Evolutionary conservation across 495 filamentous ascomycete species (phyloP).

Genomic region (Aspergillus saccharolyticus): DNA sequence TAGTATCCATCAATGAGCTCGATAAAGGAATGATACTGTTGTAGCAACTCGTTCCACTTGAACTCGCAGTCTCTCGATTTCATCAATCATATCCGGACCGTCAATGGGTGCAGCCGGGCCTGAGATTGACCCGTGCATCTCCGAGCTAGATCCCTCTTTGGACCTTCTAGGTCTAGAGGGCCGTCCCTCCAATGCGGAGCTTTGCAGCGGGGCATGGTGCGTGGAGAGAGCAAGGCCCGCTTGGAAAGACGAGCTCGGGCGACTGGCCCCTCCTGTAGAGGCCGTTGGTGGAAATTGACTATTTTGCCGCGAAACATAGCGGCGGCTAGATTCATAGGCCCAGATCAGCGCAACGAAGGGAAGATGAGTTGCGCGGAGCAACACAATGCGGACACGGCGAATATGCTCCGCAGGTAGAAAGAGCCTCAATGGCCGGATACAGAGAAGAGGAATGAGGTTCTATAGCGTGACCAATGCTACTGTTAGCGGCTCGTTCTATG

Average conservation of each 20-base stretch:
- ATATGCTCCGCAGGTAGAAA: slow-evolving; percentile 67
- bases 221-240: slow-evolving; percentile 26
- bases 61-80: slow-evolving; percentile 35
- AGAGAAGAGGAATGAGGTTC: slow-evolving; percentile 79
- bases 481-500: slow-evolving; percentile 10
- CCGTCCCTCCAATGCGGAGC: slow-evolving; percentile 23
- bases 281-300: slow-evolving; percentile 23
- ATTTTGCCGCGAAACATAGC: slow-evolving; percentile 21
- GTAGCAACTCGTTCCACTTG: slow-evolving; percentile 37
- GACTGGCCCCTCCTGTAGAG: slow-evolving; percentile 18
- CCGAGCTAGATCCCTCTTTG: slow-evolving; percentile 18
- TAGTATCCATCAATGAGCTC: slow-evolving; percentile 10
- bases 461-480: slow-evolving; percentile 33
- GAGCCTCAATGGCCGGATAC: slow-evolving; percentile 78
- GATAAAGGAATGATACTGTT: slow-evolving; percentile 21
- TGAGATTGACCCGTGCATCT: slow-evolving; percentile 19
- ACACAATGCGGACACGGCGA: slow-evolving; percentile 66
- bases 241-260: slow-evolving; percentile 25
- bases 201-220: slow-evolving; percentile 28
- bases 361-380: slow-evolving; percentile 68
- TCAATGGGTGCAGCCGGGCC: slow-evolving; percentile 22
- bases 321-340: slow-evolving; percentile 50
- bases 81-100: slow-evolving; percentile 33
- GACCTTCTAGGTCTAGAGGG: slow-evolving; percentile 16
- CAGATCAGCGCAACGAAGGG: slow-evolving; percentile 60